Base-by-base conservation (phyloP, 2,329 filamentous ascomycete species). In the Trichoderma sp. region DNA sequence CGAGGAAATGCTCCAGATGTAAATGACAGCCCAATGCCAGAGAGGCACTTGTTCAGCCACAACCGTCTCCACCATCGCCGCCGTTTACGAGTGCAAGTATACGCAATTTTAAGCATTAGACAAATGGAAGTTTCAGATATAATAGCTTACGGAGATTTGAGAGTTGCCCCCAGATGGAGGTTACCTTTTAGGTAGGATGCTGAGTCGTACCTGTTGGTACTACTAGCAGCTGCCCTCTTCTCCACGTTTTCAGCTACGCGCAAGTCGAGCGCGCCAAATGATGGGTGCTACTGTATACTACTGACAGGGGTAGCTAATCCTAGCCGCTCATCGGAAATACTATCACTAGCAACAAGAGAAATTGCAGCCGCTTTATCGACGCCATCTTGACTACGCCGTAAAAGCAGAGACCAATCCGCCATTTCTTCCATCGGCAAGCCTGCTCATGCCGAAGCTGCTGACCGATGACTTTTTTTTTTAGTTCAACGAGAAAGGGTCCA, bases 231-330 rank as follows among this genome's bases (percentile, higher is more conserved):
- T 9, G 36, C 36, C 4, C 26, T 26, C 53, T 61, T 43, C 66
- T 69, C 66, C 57, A 70, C 57, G 57, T 43, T 70, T 32, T 70
- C 39, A 70, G 67, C 67, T 70, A 70, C 34, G 39, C 51, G 39
- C 67, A 70, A 53, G 57, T 28, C 57, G 6, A 39, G 30, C 57
- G 57, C 56, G 57, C 39, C 39, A 62, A 61, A 62, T 8, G 8
- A 69, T 51, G 28, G 47, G 56, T 62, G 39, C 57, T 26, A n/a
- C n/a, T n/a, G n/a, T n/a, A 39, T 36, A 39, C 39, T 53, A 58
- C 57, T 28, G 56, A 70, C 26, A 58, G 66, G 57, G 67, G n/a
- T 26, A 57, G 56, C 28, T 58, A 9, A 60, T 62, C 67, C 67
- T 61, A 18, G 67, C 67, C 47, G 67, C 67, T 58, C 57, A 70